Conservation (phyloP, 352 stramenopile genomes). For the Pythium oligandrum region DNA sequence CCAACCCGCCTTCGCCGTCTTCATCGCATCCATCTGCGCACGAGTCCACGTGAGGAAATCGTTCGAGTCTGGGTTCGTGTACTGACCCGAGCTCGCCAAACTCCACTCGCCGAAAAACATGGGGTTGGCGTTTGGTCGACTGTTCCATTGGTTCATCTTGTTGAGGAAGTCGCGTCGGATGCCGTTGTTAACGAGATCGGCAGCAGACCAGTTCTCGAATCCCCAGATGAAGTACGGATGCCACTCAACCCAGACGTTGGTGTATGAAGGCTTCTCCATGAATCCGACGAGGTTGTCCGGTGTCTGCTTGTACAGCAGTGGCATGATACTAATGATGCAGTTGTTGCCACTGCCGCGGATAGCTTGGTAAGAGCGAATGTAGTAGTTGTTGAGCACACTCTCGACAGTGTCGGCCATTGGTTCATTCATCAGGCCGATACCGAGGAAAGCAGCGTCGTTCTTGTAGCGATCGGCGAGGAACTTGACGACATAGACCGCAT, state of each 20-base stretch:
- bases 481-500: slow-evolving; percentile 22
- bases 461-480: slow-evolving; percentile 35
- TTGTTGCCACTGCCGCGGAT: slow-evolving; percentile 30
- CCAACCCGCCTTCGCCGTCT: background rate
- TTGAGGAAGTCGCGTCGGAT: slow-evolving; percentile 18
- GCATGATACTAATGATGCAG: slow-evolving; percentile 33
- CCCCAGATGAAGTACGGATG: slow-evolving; percentile 47
- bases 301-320: slow-evolving; percentile 32
- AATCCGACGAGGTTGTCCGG: slow-evolving; percentile 21
- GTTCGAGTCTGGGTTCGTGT: slow-evolving; percentile 21
- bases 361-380: slow-evolving; percentile 27
- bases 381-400: slow-evolving; percentile 25
- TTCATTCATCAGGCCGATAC: slow-evolving; percentile 44
- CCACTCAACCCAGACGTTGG: slow-evolving; percentile 44
- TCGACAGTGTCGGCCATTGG: slow-evolving; percentile 16
- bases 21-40: slow-evolving; percentile 19
- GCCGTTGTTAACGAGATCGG: slow-evolving; percentile 17
- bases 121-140: slow-evolving; percentile 21
- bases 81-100: slow-evolving; percentile 17
- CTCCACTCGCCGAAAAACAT: slow-evolving; percentile 51
- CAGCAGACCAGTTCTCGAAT: slow-evolving; percentile 10
- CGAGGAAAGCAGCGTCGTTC: slow-evolving; percentile 31
- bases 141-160: slow-evolving; percentile 7
- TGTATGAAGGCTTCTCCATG: slow-evolving; percentile 19
- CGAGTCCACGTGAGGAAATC: slow-evolving; percentile 13